Evolutionary conservation across 1,284 basidiomycete genomes (phyloP).

Genomic region (Lentinus polychrous): DNA sequence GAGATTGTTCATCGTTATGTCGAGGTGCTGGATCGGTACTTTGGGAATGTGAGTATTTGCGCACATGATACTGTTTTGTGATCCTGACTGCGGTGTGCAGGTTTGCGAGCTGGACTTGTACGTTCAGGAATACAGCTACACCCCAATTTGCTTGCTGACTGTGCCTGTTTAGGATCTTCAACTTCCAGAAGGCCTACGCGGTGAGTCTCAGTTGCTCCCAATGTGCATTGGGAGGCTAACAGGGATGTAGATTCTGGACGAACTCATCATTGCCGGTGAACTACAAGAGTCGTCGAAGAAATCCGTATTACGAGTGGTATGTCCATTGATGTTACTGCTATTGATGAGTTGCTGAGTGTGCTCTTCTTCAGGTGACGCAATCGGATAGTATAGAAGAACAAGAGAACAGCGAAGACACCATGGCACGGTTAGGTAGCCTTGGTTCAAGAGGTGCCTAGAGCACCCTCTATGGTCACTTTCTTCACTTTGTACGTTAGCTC

Average conservation of each 20-base stretch:
- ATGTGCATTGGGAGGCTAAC: background rate
- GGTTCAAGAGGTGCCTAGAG: constrained; percentile 20
- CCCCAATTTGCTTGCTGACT: background rate
- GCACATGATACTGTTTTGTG: background rate
- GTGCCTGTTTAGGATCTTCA: constrained; percentile 72
- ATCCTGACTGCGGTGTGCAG: constrained; percentile 32
- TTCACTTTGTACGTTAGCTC: background rate
- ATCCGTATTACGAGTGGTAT: constrained; percentile 82
- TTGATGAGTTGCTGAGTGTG: background rate
- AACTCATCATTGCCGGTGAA: constrained; percentile 96
- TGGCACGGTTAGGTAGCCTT: constrained; percentile 56
- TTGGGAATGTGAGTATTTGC: constrained; percentile 79
- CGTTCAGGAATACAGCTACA: constrained; percentile 17
- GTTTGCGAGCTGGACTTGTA: constrained; percentile 95
- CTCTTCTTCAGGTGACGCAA: constrained; percentile 61
- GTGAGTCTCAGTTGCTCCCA: constrained; percentile 36
- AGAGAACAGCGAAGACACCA: constrained; percentile 72
- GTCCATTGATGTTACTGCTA: constrained; percentile 20
- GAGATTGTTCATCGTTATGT: constrained; percentile 99
- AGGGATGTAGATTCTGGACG: constrained; percentile 80
- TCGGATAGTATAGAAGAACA: constrained; percentile 77
- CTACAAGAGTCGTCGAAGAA: constrained; percentile 99
- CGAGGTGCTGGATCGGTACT: constrained; percentile 97
- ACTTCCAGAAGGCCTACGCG: constrained; percentile 96
- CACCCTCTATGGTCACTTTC: background rate